Conservation (phyloP, 331 rosid species). For the Rosa hybrid region DNA sequence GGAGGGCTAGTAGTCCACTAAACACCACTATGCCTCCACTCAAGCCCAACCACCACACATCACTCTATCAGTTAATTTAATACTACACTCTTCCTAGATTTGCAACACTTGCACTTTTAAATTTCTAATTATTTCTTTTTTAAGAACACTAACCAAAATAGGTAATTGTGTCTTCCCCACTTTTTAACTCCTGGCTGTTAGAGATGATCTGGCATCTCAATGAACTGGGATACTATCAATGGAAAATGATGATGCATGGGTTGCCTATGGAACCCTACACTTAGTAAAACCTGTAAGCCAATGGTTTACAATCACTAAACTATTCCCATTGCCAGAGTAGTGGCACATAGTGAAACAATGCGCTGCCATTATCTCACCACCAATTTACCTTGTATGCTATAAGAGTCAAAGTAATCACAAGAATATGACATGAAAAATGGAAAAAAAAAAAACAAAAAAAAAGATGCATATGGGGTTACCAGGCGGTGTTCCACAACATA, state of each 20-base stretch:
- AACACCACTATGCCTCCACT: not conserved
- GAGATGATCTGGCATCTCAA: conserved; percentile 6
- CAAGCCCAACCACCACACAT: conserved; percentile 5
- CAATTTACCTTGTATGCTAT: not conserved
- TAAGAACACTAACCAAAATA: not conserved
- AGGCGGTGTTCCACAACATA: conserved; percentile 70
- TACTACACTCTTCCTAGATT: not conserved
- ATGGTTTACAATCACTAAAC: not conserved
- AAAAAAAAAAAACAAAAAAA: not conserved
- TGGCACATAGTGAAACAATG: not conserved
- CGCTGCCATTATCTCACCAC: not conserved
- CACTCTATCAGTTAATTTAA: not conserved
- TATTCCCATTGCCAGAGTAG: not conserved
- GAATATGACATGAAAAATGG: not conserved
- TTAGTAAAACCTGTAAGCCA: not conserved
- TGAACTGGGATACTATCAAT: not conserved
- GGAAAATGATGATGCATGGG: not conserved
- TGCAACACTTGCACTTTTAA: not conserved
- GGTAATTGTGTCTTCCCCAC: not conserved
- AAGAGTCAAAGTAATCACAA: not conserved
- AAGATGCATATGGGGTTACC: conserved; percentile 32
- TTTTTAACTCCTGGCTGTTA: not conserved
- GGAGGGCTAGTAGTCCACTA: not conserved
- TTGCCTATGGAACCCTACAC: not conserved
- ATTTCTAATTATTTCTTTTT: not conserved